A percentile compares a stretch with the other conserved stretches of the same genome.
Conservation (phyloP, 2,329 filamentous ascomycete genomes). For the Chrysoporthe deuterocubensis region DNA sequence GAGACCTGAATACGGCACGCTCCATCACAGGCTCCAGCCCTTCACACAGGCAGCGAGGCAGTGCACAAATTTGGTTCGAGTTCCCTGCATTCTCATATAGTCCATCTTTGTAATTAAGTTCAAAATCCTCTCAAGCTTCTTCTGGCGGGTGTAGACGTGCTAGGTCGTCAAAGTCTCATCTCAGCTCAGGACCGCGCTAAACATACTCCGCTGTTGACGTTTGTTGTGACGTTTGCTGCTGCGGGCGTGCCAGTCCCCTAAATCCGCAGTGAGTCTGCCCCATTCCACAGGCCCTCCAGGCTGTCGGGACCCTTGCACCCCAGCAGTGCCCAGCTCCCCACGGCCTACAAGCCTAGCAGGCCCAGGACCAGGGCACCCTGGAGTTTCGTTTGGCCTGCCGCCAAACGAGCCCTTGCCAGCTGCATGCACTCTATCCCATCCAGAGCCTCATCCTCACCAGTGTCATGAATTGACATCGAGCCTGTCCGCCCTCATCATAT, state of each 20-base stretch:
- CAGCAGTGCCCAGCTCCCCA: background rate
- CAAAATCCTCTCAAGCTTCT: background rate
- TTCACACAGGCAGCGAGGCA: too few species aligned
- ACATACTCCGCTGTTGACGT: background rate
- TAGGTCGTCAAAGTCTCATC: background rate
- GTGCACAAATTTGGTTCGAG: too few species aligned
- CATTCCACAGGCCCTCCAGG: background rate
- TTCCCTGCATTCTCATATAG: background rate
- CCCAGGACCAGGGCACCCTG: background rate
- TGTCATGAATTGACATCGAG: constrained; percentile 13
- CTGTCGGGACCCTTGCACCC: background rate
- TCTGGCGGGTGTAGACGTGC: background rate
- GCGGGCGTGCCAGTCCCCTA: background rate
- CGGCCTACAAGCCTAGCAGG: background rate
- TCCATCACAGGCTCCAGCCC: too few species aligned
- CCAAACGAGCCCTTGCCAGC: background rate
- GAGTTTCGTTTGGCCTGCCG: background rate
- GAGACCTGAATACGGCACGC: too few species aligned
- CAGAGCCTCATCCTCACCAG: constrained; percentile 11
- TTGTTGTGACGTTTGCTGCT: background rate
- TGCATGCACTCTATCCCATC: background rate
- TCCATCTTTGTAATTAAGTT: background rate
- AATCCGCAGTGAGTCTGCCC: too few species aligned
- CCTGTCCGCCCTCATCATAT: constrained; percentile 12
- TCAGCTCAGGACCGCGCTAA: background rate